Evolutionary conservation across 176 grass and related monocot species (phyloP), one percentile per base, ranked within the genome.

Genomic region (Rhipidocladum racemiflorum): DNA sequence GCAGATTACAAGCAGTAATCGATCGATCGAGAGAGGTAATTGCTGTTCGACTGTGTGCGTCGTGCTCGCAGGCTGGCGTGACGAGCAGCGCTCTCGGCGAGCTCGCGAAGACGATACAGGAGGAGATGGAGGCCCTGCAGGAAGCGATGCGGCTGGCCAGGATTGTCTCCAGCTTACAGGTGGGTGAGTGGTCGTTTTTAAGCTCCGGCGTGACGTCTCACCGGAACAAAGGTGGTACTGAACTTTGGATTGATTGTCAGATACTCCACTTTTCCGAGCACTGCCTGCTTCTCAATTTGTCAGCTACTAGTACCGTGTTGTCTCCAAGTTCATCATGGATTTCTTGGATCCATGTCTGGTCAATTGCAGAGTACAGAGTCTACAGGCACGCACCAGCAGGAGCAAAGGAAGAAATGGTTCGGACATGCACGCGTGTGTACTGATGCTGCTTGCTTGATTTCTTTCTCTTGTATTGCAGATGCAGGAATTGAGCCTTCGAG

Each of bases 111-210:
- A 91, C 82, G 69, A 89, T 94, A 27, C 77, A 48, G 75, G 65
- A 79, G 88, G 95, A 97, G 83, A 68, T 89, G 60, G 88, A 97
- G 61, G 89, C 92, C 69, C 76, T 97, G 48, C 65, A 97, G 65
- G 88, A 97, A 65, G 76, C 91, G 61, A 89, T 88, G 55, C 77
- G 89, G 21, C 74, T 97, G 24, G 77, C 61, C 61, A 90, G 78
- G 75, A 70, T 83, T 50, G 80, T 91, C 77, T 86, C 79, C 14
- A 59, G 43, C 36, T 73, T 97, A 60, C 83, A 97, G 90, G 95
- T 94, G 68, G 72, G 83, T 77, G 50, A 45, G 25, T 78, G 6
- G 73, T 81, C 76, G 42, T 68, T 75, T 69, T 89, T 74, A 39
- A 7, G 6, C 3, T 25, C 48, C n/a, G 27, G 0, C n/a, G 57